phyloP scores from a whole-genome alignment of 257 asterid species.

The Sherardia arvensis region DNA sequence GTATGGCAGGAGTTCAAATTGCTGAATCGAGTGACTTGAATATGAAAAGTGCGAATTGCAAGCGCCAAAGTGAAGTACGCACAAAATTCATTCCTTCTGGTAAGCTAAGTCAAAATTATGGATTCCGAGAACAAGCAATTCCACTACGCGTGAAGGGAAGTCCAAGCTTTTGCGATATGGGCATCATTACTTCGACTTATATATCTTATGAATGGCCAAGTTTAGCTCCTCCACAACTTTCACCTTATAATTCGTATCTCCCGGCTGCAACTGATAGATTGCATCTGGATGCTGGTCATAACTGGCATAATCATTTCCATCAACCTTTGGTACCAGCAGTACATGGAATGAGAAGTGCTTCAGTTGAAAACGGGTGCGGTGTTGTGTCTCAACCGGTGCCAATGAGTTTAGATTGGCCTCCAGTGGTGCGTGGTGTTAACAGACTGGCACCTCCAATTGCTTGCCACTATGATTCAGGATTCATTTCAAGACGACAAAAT shows the following conservation, averaged over 20 bases:
- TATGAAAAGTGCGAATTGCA: slow-evolving; percentile 18
- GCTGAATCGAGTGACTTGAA: slow-evolving; percentile 19
- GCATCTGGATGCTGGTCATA: slow-evolving; percentile 95
- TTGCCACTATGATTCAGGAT: slow-evolving; percentile 79
- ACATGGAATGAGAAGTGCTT: slow-evolving; percentile 60
- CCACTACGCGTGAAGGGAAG: slow-evolving; percentile 42
- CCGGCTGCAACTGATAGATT: slow-evolving; percentile 94
- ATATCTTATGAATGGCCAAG: slow-evolving; percentile 95
- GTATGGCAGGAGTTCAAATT: slow-evolving; percentile 31
- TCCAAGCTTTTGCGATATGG: slow-evolving; percentile 46
- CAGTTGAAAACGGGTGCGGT: slow-evolving; percentile 57
- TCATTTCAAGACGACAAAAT: slow-evolving; percentile 72
- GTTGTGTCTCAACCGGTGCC: slow-evolving; percentile 59
- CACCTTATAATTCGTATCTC: slow-evolving; percentile 44
- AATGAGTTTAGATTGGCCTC: slow-evolving; percentile 92
- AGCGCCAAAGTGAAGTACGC: slow-evolving; percentile 14
- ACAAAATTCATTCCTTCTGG: slow-evolving; percentile 25
- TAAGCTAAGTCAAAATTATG: slow-evolving; percentile 35
- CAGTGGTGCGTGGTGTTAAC: slow-evolving; percentile 58
- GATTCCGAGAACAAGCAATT: slow-evolving; percentile 28
- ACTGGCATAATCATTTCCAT: slow-evolving; percentile 78
- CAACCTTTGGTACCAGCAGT: slow-evolving; percentile 65
- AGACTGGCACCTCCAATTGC: slow-evolving; percentile 61
- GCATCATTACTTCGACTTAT: slow-evolving; percentile 52
- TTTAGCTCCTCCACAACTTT: slow-evolving; percentile 51